Base-by-base conservation (phyloP, 73 alveolate species). In the Blepharisma stoltei region DNA sequence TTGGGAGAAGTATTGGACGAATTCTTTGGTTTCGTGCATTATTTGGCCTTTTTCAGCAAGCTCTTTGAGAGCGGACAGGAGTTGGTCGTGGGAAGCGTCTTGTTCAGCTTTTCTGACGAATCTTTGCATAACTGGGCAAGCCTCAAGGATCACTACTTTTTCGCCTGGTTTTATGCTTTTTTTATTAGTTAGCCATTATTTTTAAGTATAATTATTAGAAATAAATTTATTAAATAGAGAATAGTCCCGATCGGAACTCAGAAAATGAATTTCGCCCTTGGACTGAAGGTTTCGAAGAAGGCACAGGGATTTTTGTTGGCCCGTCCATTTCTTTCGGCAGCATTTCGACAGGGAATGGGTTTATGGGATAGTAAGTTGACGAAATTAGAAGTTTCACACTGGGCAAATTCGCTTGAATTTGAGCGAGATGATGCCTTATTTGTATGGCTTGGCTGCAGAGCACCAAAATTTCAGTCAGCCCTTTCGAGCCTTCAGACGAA, bases 21-120 rank as follows among this genome's bases (percentile, higher is more conserved):
- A 38, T 38, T 38, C 14, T 25, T 47, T 38, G 2, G 73, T 38
- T 8, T 60, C 73, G 23, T 60, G 37, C 73, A 60, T 60, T 8
- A 60, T 60, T 9, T 20, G 43, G 32, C 79, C 79, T 38, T 9
- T 69, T n/a, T 69, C 79, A 23, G 79, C 79, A 0, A 69, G 23
- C 45, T 69, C 79, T 69, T 69, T 69, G 18, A 60, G 37, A 14
- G 14, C 14, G 18, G 73, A 14, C 18, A 60, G 11, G 38, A 60
- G 46, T 9, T 18, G 73, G 73, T 60, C 73, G 23, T 60, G 73
- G 23, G 73, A n/a, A 25, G 14, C 14, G 46, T 14, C 23, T 25
- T 60, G 73, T 8, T 38, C 73, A 14, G 14, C 23, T 60, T 14
- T 18, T 25, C 73, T 60, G 38, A 18, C 18, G 45, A 60, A 60